Conservation (phyloP, 148 eudicot genomes). For the Fagopyrum homotropicum region DNA sequence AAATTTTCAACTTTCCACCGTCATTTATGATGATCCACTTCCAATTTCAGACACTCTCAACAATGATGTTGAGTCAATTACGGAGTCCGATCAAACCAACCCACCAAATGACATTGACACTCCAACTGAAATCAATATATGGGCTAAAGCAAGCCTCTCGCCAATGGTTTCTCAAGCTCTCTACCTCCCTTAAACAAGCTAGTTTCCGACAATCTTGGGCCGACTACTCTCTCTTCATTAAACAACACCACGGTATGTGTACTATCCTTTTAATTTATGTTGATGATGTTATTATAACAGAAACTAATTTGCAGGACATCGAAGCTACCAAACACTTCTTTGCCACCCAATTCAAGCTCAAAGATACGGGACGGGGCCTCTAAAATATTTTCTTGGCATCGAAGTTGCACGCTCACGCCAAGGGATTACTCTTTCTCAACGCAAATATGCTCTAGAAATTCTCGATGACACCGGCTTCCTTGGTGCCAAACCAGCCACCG, state of each 20-base stretch:
- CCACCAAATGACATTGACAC: not conserved
- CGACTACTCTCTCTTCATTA: not conserved
- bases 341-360: not conserved
- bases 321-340: not conserved
- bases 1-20: not conserved
- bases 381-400: not conserved
- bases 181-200: not conserved
- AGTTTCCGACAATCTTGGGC: not conserved
- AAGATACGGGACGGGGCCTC: not conserved
- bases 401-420: not conserved
- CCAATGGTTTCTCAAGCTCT: not conserved
- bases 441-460: not conserved
- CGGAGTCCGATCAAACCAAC: not conserved
- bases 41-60: not conserved
- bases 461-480: not conserved
- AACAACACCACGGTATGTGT: not conserved
- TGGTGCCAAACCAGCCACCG: too few species aligned
- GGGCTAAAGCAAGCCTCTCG: not conserved
- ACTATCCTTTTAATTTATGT: conserved; percentile 1
- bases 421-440: not conserved
- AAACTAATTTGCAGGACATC: not conserved
- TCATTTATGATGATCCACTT: not conserved
- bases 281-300: not conserved
- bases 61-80: not conserved
- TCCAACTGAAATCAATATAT: too few species aligned